Evolutionary conservation across 768 basidiomycete genomes (phyloP).

Genomic region (Russula dissimulans): DNA sequence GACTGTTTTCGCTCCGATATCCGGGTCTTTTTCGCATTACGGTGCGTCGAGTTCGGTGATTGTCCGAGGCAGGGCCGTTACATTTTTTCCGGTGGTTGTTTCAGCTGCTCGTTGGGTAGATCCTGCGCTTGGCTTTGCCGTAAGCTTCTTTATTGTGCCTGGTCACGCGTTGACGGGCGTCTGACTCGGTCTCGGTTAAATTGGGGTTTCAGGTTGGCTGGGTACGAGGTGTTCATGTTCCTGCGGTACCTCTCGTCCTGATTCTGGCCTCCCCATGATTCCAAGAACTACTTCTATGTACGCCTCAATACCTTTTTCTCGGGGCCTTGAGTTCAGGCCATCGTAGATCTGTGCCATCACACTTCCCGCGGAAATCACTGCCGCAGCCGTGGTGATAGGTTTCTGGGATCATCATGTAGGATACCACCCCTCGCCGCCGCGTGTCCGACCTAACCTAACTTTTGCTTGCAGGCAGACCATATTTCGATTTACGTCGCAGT

Average conservation of each 20-base stretch:
- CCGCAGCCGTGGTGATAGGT: slow-evolving; percentile 13
- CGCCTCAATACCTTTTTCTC: not conserved
- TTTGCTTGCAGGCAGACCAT: slow-evolving; percentile 2
- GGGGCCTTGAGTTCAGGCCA: not conserved
- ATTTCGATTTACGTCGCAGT: slow-evolving; percentile 13
- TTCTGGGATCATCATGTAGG: slow-evolving; percentile 18
- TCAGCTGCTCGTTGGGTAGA: slow-evolving; percentile 29
- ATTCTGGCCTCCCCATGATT: not conserved
- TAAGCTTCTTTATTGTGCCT: slow-evolving; percentile 9
- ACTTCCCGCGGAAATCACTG: slow-evolving; percentile 17
- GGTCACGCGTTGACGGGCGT: not conserved
- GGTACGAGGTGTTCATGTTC: slow-evolving; percentile 2
- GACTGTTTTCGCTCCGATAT: slow-evolving; percentile 25
- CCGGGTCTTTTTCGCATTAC: slow-evolving; percentile 25
- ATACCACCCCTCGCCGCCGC: not conserved
- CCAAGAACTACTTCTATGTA: slow-evolving; percentile 19
- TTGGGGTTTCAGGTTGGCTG: slow-evolving; percentile 14
- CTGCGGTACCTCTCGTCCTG: not conserved
- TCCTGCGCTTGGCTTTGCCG: slow-evolving; percentile 27
- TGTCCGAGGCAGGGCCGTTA: not conserved
- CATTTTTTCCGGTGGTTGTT: not conserved
- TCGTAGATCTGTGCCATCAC: slow-evolving; percentile 17
- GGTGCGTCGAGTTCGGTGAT: slow-evolving; percentile 13
- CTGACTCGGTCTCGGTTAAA: not conserved
- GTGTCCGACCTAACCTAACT: not conserved